phyloP scores from a whole-genome alignment of 371 early-diverging fungal species.

The Entomophthora muscae region DNA sequence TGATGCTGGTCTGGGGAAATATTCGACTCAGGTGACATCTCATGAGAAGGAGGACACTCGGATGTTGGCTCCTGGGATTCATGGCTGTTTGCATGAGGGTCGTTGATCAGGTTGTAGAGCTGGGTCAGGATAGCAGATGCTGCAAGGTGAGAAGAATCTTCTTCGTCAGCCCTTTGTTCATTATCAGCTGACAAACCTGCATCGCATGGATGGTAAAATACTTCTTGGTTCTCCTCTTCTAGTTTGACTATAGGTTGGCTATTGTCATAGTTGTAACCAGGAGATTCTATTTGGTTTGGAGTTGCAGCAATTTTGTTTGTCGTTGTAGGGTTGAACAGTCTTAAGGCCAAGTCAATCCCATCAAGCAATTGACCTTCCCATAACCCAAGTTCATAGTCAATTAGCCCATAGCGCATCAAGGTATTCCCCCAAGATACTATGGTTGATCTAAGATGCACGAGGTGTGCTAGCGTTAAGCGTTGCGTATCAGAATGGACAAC shows the following conservation, averaged over 20 bases:
- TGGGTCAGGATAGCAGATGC: not conserved
- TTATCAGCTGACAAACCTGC: not conserved
- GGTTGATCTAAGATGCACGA: conserved; percentile 36
- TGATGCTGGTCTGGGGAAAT: too few relatives aligned
- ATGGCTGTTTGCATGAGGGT: too few relatives aligned
- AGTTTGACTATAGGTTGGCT: not conserved
- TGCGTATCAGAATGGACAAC: conserved; percentile 35
- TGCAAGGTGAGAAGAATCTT: not conserved
- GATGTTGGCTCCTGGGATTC: too few relatives aligned
- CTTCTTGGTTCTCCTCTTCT: not conserved
- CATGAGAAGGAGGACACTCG: too few relatives aligned
- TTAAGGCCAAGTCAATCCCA: conserved; percentile 25
- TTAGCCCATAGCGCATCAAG: conserved; percentile 55
- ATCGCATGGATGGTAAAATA: not conserved
- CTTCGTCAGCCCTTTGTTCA: not conserved
- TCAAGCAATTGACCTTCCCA: conserved; percentile 67
- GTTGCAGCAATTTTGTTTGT: not conserved
- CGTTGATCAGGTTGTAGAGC: not conserved
- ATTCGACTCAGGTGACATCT: too few relatives aligned
- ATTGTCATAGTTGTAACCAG: not conserved
- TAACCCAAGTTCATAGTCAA: conserved; percentile 74
- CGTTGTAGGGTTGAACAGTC: not conserved
- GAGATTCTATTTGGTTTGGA: not conserved
- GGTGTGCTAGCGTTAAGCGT: conserved; percentile 31
- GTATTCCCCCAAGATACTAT: conserved; percentile 55